Evolutionary conservation across 2,329 filamentous ascomycete genomes (phyloP), one percentile per base, ranked within the genome.

Genomic region (Colletotrichum brevisporum): DNA sequence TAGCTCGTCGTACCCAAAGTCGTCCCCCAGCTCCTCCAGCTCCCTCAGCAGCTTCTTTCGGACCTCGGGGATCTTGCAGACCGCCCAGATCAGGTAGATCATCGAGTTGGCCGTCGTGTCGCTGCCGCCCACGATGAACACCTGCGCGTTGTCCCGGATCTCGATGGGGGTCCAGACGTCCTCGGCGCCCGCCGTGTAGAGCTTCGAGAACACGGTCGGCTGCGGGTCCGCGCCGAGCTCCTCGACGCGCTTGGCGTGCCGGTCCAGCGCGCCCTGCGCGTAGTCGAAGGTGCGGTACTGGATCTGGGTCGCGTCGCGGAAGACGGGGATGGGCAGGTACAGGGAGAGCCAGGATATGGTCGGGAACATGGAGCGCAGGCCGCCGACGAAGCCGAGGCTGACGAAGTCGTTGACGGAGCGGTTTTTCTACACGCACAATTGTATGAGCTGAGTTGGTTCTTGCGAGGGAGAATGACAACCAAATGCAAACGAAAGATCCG

Each of bases 91-190:
- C 0, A 85, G 75, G 65, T 86, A 88, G 0, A 85, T 88, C 56
- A 88, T 71, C 0, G 84, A 84, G 18, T 81, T 79, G 3, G 85
- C 82, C 0, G 86, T 88, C 0, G 86, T 88, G 65, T 88, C 86
- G 52, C 80, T 85, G 3, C 86, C 86, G 1, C 85, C 86, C 6
- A 84, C 70, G 59, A 88, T 87, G 71, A 84, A 86, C 0, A 59
- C 60, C 41, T 62, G 53, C 3, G 69, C 65, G 36, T 71, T 64
- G 51, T 69, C 65, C 10, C 65, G 69, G 51, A 71, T 65, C 45
- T 71, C 69, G 31, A 60, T 51, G 9, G 58, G 51, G 10, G 52
- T 54, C 58, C 65, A 64, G 18, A 24, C 31, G 12, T 63, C 65
- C 45, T 69, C 65, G 10, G 54, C 47, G 8, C 60, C 65, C 5